Base-by-base conservation (phyloP, 2,329 filamentous ascomycete species). In the Aureobasidium namibiae region DNA sequence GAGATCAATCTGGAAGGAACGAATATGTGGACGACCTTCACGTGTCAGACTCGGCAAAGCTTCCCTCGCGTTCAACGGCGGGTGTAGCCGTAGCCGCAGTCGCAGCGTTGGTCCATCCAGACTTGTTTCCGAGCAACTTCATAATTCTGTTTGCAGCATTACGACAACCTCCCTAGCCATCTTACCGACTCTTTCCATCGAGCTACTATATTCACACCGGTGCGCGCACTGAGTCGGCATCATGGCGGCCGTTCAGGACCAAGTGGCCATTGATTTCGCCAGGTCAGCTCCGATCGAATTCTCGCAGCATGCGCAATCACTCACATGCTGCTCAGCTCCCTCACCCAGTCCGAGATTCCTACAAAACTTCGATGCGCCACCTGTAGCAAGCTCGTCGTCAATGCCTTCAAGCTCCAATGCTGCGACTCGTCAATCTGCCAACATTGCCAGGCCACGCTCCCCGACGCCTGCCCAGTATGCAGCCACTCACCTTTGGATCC, bases 401-500 rank as follows among this genome's bases (percentile, higher is more conserved):
- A 96, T 71, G 90, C 92, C 9, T 95, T 90, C 72, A 89, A 92
- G 63, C 80, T 96, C 29, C 90, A 92, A 1, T 99, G 94, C 75
- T 99, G 94, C 73, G 94, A 96, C 69, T 92, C 95, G 70, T 87
- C 89, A 41, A 95, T 97, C 61, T 97, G 94, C 78, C 88, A 92
- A 69, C 82, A 79, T 64, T 99, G 94, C 72, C 90, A 95, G 73
- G 79, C 84, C 8, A 86, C 85, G 26, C 79, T 95, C 10, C 61
- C 63, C 18, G 65, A 87, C 11, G 87, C 87, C 45, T 99, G 94
- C 68, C 92, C 94, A 2, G 88, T 96, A 61, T 99, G 94, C 81
- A 89, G 92, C 64, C 94, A 99, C 71, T 88, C 85, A 23, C 94
- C 94, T 0, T 82, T 99, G 61, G 90, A 90, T 29, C 83, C 87